These are phyloP conservation scores for Rubia peregrina DNA, from an alignment of 305 asterid species.

Conservation along the genomic window DNA sequence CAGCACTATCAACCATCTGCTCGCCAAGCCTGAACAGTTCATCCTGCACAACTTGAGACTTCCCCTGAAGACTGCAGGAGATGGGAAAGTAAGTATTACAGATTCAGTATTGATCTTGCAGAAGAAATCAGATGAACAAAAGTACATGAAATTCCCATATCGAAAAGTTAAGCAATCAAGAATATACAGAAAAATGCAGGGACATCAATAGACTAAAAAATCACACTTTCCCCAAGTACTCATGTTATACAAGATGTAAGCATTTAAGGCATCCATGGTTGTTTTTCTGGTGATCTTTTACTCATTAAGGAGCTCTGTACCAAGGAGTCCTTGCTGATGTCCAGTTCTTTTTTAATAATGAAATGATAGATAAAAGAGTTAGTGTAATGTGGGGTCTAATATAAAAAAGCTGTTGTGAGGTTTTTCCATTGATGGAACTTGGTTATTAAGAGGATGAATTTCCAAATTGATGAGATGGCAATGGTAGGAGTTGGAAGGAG, in stretches of 20 bases:
- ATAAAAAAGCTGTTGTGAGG: background rate
- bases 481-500: background rate
- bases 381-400: too few species aligned
- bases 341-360: background rate
- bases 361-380: too few species aligned
- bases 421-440: background rate
- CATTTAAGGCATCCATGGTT: too few species aligned
- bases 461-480: background rate
- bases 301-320: background rate
- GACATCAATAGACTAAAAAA: background rate
- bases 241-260: too few species aligned
- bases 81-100: conserved; percentile 14
- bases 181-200: background rate
- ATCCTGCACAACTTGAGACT: conserved; percentile 90
- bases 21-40: conserved; percentile 93
- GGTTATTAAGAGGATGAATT: background rate
- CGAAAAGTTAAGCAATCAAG: background rate
- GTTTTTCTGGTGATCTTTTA: background rate
- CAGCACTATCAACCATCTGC: conserved; percentile 85
- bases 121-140: background rate
- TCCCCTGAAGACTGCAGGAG: conserved; percentile 85
- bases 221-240: background rate
- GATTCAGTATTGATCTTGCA: conserved; percentile 2
- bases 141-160: background rate
- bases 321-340: too few species aligned